Base-by-base conservation (phyloP, 2,329 filamentous ascomycete genomes). In the Clonostachys rosea region DNA sequence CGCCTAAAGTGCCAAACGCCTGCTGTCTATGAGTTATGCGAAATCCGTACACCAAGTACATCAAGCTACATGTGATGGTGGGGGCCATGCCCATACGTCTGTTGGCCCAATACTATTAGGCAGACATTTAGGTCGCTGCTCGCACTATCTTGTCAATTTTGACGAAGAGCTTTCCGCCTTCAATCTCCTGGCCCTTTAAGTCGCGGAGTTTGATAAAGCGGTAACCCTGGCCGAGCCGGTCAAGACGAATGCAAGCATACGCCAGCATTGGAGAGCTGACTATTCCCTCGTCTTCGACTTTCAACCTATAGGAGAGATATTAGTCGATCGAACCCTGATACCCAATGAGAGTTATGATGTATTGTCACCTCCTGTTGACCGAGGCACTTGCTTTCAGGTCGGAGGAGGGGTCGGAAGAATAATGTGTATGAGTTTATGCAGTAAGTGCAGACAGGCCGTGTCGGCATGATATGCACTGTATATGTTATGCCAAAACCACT, bases 211-310 rank as follows among this genome's bases (percentile, higher is more conserved):
- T 62, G 45, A 83, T 62, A 51, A 80, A 76, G 41, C 79, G 74
- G 60, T 79, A 81, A 16, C 79, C 79, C 42, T 63, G 63, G 42
- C 68, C 72, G 3, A 83, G 69, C 37, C 79, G 75, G 61, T 82
- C 79, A 12, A 83, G 72, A 5, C 79, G 76, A 56, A 82, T 74
- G 56, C 79, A 82, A 24, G 78, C 75, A 78, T 79, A 83, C 10
- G 73, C 75, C 24, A 76, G 66, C 35, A 73, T 61, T 12, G 65
- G 58, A 36, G 60, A 63, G 52, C 60, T 59, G 43, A 69, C 65
- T 42, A 68, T 63, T 18, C 67, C 61, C 45, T 34, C 16, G 54
- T 81, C 74, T 51, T 79, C 74, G 47, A 83, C 64, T 49, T 74
- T 78, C 63, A 83, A 73, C 49, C 78, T 82, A 51, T 47, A 55